Percentiles rank a stretch among this genome's conserved stretches.
Conservation (phyloP, 2,329 filamentous ascomycete genomes). For the Teratosphaeria nubilosa region DNA sequence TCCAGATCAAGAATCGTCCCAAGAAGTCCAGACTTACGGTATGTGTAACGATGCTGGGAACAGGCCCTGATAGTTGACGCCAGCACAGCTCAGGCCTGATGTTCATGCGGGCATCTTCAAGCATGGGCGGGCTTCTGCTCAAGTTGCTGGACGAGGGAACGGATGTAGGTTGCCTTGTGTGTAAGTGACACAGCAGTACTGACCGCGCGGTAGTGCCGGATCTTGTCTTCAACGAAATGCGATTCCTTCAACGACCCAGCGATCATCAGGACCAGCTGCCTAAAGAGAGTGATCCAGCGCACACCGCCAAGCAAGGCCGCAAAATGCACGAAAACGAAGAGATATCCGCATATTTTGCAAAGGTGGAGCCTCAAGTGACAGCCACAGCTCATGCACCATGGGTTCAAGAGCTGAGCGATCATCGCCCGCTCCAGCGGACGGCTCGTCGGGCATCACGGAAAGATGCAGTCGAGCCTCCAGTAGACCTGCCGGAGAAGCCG, state of each 20-base stretch:
- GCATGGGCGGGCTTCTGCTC: constrained; percentile 39
- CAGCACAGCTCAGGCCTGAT: constrained; percentile 32
- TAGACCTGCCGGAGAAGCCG: constrained; percentile 26
- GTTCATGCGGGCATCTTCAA: constrained; percentile 37
- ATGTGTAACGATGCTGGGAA: not conserved
- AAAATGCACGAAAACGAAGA: constrained; percentile 28
- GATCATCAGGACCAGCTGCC: constrained; percentile 14
- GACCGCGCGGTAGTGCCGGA: constrained; percentile 35
- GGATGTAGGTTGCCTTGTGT: constrained; percentile 25
- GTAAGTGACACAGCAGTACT: constrained; percentile 9
- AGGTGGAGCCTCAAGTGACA: constrained; percentile 7
- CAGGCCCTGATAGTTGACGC: constrained; percentile 2
- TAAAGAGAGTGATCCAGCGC: constrained; percentile 17
- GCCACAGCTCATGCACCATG: constrained; percentile 2
- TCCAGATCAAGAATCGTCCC: constrained; percentile 36
- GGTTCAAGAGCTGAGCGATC: not conserved
- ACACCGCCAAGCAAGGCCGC: constrained; percentile 24
- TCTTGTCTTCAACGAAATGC: constrained; percentile 43
- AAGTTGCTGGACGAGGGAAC: constrained; percentile 30
- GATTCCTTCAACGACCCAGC: constrained; percentile 33
- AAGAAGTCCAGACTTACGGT: constrained; percentile 38
- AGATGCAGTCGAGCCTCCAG: constrained; percentile 6
- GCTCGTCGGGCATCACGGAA: not conserved
- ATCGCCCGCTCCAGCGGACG: not conserved
- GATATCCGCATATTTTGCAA: constrained; percentile 38